phyloP scores from a whole-genome alignment of 306 rosid genomes.

The Begonia fuchsioides region DNA sequence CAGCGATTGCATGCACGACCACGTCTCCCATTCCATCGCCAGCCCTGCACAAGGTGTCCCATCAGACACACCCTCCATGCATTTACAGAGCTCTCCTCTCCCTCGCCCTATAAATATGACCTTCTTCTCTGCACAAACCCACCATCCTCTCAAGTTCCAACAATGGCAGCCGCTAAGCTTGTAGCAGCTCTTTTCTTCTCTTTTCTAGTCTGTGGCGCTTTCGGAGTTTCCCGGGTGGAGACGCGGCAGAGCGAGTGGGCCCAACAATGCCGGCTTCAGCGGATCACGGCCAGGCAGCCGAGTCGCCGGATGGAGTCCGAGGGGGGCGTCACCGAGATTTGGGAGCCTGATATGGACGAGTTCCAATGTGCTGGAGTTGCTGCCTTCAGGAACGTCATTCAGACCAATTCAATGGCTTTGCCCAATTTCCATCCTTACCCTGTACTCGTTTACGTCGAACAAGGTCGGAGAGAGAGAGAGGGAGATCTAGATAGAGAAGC shows the following conservation, averaged over 20 bases:
- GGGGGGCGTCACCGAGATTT: slow-evolving; percentile 9
- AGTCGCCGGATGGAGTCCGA: slow-evolving; percentile 7
- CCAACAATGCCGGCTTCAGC: slow-evolving; percentile 11
- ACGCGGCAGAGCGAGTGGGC: slow-evolving; percentile 7
- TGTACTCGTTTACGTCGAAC: slow-evolving; percentile 8
- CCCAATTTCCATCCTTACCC: slow-evolving; percentile 11
- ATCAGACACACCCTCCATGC: too few species aligned
- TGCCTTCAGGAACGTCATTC: slow-evolving; percentile 1
- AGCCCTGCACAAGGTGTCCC: too few species aligned
- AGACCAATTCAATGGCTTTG: slow-evolving; percentile 7
- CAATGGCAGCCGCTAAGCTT: slow-evolving; percentile 10
- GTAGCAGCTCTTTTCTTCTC: slow-evolving; percentile 1
- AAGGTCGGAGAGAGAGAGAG: slow-evolving; percentile 6
- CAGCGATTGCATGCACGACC: too few species aligned
- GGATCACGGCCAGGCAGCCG: slow-evolving; percentile 3
- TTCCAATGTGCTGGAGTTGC: slow-evolving; percentile 14
- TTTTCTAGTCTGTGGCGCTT: background rate
- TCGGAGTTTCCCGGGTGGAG: background rate
- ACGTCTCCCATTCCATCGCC: too few species aligned
- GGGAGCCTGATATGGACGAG: slow-evolving; percentile 9
- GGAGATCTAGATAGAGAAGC: background rate
- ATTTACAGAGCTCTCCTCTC: too few species aligned
- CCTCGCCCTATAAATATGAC: too few species aligned
- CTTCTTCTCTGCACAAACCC: background rate
- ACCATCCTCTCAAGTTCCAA: slow-evolving; percentile 2